phyloP scores from a whole-genome alignment of 1,139 yeast species.

The Yamadazyma membranifaciens region DNA sequence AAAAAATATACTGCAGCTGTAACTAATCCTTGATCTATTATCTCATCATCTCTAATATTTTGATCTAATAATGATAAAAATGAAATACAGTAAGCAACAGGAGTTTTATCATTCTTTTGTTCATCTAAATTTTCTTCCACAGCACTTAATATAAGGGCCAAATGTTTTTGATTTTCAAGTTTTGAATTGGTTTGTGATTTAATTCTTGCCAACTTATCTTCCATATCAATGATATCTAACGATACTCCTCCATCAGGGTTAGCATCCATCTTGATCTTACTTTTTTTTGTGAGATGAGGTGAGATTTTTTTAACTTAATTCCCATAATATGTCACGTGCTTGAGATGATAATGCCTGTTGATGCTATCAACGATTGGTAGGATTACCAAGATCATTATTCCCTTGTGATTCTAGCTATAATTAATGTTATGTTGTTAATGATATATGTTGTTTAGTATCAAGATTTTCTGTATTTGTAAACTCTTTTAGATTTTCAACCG shows the following conservation, averaged over 20 bases:
- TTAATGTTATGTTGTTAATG: too few species aligned
- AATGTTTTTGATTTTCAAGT: constrained; percentile 78
- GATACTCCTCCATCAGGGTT: constrained; percentile 47
- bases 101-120: constrained; percentile 57
- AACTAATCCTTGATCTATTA: constrained; percentile 62
- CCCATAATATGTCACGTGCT: too few species aligned
- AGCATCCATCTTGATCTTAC: constrained; percentile 10
- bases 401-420: too few species aligned
- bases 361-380: too few species aligned
- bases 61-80: constrained; percentile 80
- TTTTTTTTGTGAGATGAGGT: constrained; percentile 9
- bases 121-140: constrained; percentile 86
- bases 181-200: constrained; percentile 72
- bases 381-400: too few species aligned
- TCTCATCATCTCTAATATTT: constrained; percentile 53
- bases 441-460: too few species aligned
- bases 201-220: constrained; percentile 65
- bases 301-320: constrained; percentile 4
- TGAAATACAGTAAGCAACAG: constrained; percentile 81
- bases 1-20: constrained; percentile 77
- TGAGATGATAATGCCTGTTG: constrained; percentile 1
- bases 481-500: too few species aligned
- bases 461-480: too few species aligned
- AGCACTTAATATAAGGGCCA: constrained; percentile 72
- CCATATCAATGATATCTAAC: constrained; percentile 50